Base-by-base conservation (phyloP, 495 filamentous ascomycete species). In the Staphylotrichum tortipilum region DNA sequence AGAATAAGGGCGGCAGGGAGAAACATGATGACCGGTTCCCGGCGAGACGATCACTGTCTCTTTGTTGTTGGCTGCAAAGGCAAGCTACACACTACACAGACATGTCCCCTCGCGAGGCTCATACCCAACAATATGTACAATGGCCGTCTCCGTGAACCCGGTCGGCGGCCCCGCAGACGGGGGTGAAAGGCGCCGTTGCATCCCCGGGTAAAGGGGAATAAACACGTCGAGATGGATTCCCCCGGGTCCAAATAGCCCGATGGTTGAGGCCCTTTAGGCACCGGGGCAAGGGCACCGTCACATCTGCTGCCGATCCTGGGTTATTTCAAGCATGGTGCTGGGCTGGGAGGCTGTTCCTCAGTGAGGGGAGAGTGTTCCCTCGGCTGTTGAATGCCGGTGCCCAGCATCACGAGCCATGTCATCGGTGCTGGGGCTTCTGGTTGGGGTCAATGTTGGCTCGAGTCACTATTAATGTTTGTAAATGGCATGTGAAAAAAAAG, bases 131-230 rank as follows among this genome's bases (percentile, higher is more conserved):
- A 33, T 33, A 31, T 44, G 28, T 30, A 44, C 3, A 8, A 8
- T 1, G n/a, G 4, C 37, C 24, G 17, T 30, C 17, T 7, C 41
- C 52, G 38, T 15, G 7, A 22, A 23, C 28, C 42, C 31, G 52
- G 47, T 43, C 28, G 23, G 19, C 28, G 42, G 48, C 53, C 53
- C 53, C 53, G 53, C 53, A 31, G 53, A 44, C 15, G 36, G 14
- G 17, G 43, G 2, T 15, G 18, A 38, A 28, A n/a, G n/a, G n/a
- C n/a, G 42, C 41, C 18, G 52, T 46, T 22, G 41, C 28, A 50
- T 55, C 26, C 28, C 40, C 48, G 48, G 53, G 24, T 50, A 50
- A 55, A 55, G 30, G 19, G 38, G 39, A 51, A 56, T 36, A 44
- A 31, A 52, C 36, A 29, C 12, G 30, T 15, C 21, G 14, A 36